Conservation (phyloP, 495 filamentous ascomycete species). For the Penicillium ucsense region DNA sequence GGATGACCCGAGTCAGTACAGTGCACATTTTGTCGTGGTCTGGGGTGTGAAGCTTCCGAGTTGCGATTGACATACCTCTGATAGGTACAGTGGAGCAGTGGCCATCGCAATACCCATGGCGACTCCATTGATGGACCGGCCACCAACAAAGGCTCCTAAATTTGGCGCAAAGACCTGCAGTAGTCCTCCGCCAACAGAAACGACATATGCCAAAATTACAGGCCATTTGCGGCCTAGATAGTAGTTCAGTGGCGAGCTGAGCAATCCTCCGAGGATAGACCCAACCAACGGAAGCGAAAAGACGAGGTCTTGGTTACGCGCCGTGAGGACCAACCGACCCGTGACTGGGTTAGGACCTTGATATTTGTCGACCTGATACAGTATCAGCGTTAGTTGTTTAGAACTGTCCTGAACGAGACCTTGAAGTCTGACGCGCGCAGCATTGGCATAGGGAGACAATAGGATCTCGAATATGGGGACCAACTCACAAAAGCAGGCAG, state of each 20-base stretch:
- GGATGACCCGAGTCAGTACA: not conserved
- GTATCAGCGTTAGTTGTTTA: not conserved
- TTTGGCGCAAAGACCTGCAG: constrained; percentile 29
- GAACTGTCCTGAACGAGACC: too few species aligned
- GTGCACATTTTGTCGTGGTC: too few species aligned
- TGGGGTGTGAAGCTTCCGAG: not conserved
- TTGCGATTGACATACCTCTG: constrained; percentile 14
- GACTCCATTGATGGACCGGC: constrained; percentile 23
- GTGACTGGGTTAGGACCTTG: constrained; percentile 23
- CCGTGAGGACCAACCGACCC: constrained; percentile 19
- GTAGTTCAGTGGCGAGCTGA: constrained; percentile 25
- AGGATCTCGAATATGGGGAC: not conserved
- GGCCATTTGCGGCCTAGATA: constrained; percentile 29
- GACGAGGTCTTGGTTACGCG: constrained; percentile 28
- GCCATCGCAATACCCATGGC: constrained; percentile 26
- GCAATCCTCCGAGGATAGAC: constrained; percentile 23
- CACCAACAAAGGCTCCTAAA: constrained; percentile 24
- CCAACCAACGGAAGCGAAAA: constrained; percentile 29
- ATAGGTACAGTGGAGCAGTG: constrained; percentile 29
- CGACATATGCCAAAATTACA: constrained; percentile 20
- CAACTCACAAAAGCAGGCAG: constrained; percentile 25
- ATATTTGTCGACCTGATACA: constrained; percentile 21
- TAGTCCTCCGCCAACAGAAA: constrained; percentile 28
- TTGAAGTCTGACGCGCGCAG: too few species aligned
- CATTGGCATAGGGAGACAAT: too few species aligned